Base-by-base conservation (phyloP, 345 rosid species). In the Garcia nutans region DNA sequence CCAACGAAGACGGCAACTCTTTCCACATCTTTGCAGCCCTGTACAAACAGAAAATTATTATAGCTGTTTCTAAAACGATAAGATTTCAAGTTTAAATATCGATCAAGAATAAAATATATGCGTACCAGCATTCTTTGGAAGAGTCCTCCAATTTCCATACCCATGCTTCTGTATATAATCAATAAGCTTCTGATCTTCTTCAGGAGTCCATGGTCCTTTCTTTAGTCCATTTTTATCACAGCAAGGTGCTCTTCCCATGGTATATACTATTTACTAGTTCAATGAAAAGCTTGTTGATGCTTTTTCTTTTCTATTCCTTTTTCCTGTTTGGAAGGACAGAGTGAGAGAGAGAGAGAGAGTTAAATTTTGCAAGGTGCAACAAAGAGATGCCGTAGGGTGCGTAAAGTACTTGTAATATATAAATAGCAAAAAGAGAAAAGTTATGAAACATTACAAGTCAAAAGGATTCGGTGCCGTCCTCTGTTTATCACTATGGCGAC, bases 401-500 rank as follows among this genome's bases (percentile, higher is more conserved):
- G 83, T 78, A 28, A 72, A 68, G 81, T 81, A 80, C 74, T 19
- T 17, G 68, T 74, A 82, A 82, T 86, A 90, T 74, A 82, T 87
- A 90, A 82, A 89, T 86, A 79, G 79, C 37, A 20, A 20, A 60
- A 54, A 10, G 52, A 28, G 68, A 78, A 74, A 74, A 60, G 72
- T 2, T 54, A 64, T 37, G 79, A 76, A 65, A 65, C 74, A 5
- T 65, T 65, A 8, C 22, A 86, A 88, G 93, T 92, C 92, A 91
- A 90, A 74, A 59, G 73, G 88, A 83, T 94, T 88, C 89, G 98
- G 98, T 88, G 89, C 98, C 98, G 97, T 85, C 97, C 97, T 71
- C 86, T 16, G 76, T 70, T 79, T 73, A 65, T 77, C 68, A 23
- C 57, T 23, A 71, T 65, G 74, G 83, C 82, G 26, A 94, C 97